Percentiles rank a stretch among this genome's conserved stretches.
These are phyloP conservation scores for Aureobasidium subglaciale DNA, from an alignment of 2,329 filamentous ascomycete species.

Conservation along the genomic window DNA sequence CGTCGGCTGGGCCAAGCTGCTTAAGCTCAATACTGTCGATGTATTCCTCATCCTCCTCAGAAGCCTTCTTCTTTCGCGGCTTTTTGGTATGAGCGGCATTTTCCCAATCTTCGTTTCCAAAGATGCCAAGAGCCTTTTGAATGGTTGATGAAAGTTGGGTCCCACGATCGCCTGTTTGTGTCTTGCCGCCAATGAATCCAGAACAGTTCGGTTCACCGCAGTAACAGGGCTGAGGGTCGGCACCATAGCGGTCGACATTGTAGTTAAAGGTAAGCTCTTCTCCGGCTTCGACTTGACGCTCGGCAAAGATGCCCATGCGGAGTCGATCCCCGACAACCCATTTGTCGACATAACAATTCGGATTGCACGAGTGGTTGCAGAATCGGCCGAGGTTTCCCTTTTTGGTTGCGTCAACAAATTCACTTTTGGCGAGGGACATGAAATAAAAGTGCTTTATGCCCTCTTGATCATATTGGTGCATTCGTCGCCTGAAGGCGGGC, in stretches of 20 bases:
- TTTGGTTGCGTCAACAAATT: slow-evolving; percentile 96
- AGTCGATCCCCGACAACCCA: slow-evolving; percentile 97
- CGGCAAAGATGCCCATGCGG: slow-evolving; percentile 97
- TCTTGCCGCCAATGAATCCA: slow-evolving; percentile 95
- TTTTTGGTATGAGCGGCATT: slow-evolving; percentile 74
- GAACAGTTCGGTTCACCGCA: slow-evolving; percentile 92
- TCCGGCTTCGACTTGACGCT: slow-evolving; percentile 73
- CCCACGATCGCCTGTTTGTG: slow-evolving; percentile 79
- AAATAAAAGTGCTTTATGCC: slow-evolving; percentile 99
- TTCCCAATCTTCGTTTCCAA: slow-evolving; percentile 88
- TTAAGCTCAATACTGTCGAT: slow-evolving; percentile 80
- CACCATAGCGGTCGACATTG: slow-evolving; percentile 96
- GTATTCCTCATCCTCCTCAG: slow-evolving; percentile 91
- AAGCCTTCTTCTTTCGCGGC: slow-evolving; percentile 83
- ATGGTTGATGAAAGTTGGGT: slow-evolving; percentile 89
- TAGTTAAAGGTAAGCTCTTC: slow-evolving; percentile 99
- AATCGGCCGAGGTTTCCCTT: slow-evolving; percentile 94
- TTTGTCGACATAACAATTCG: slow-evolving; percentile 98
- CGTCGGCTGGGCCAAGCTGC: slow-evolving; percentile 71
- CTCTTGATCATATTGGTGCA: slow-evolving; percentile 88
- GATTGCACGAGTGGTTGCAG: slow-evolving; percentile 98
- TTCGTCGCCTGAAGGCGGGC: slow-evolving; percentile 76
- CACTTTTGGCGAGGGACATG: slow-evolving; percentile 94
- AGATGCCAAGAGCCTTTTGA: slow-evolving; percentile 82
- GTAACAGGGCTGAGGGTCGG: slow-evolving; percentile 94